Base-by-base conservation (phyloP, 352 stramenopile genomes). In the Albugo candida region DNA sequence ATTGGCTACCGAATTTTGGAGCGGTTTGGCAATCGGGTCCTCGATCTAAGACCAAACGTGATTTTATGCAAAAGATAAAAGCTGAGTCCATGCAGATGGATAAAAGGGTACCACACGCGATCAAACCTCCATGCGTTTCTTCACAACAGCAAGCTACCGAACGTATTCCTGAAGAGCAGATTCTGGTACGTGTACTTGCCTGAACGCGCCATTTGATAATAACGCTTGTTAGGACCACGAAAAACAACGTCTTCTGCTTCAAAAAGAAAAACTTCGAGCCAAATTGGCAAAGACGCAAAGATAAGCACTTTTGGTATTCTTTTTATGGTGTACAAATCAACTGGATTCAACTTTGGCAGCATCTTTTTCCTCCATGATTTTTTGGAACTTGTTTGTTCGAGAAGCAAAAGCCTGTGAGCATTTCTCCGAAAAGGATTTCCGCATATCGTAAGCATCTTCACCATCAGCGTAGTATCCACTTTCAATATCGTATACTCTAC, bases 391-490 rank as follows among this genome's bases (percentile, higher is more conserved):
- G 57, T 81, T 79, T 42, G 88, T 76, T 47, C 87, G 71, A 24
- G 74, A 84, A 13, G 79, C 59, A 49, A 92, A 88, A 39, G 79
- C 79, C 54, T 87, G 73, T 50, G 80, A 70, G 61, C 76, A 86
- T 59, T 93, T 93, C 14, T 92, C 74, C 41, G 64, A 84, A 66
- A 97, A 97, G 13, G 87, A 86, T 70, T 91, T 91, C 52, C 89
- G 73, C 93, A 99, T 98, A 58, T 97, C 91, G 64, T 98, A 99
- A 13, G 93, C 96, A 70, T 99, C 94, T 67, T 99, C 96, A 48
- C 95, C 95, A 64, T 99, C 96, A 0, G 95, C 95, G 70, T 99
- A 99, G 69, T 99, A 99, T 20, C 91, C 95, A 67, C 95, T 95
- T 64, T 99, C 95, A 39, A 98, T 93, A 60, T 98, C 92, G 64